Evolutionary conservation across 805 yeast genomes (phyloP).

Genomic region (Yamadazyma olivae): DNA sequence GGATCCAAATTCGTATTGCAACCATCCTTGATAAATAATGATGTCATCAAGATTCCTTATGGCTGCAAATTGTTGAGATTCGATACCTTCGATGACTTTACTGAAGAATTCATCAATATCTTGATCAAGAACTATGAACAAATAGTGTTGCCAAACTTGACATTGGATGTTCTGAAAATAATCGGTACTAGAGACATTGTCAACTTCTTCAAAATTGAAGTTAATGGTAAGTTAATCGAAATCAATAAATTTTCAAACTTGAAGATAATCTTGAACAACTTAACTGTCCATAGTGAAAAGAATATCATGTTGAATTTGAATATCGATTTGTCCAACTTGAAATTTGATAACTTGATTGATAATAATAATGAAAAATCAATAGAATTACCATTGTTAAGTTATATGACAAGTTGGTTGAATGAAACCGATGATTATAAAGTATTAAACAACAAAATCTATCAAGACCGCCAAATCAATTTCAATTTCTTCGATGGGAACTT

Average conservation of each 20-base stretch:
- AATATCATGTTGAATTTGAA: constrained; percentile 11
- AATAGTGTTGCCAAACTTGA: constrained; percentile 20
- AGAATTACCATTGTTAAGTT: constrained; percentile 14
- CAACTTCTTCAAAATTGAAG: constrained; percentile 18
- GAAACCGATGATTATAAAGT: constrained; percentile 15
- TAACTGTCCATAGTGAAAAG: constrained; percentile 10
- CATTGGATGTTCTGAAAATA: constrained; percentile 17
- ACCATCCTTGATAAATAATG: constrained; percentile 11
- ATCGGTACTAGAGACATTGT: constrained; percentile 15
- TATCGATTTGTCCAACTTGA: constrained; percentile 9
- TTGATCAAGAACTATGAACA: constrained; percentile 15
- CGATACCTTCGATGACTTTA: constrained; percentile 16
- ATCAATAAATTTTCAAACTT: constrained; percentile 12
- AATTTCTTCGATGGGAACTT: constrained; percentile 9
- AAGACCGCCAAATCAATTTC: constrained; percentile 6
- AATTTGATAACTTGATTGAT: constrained; percentile 9
- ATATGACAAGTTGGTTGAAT: constrained; percentile 13
- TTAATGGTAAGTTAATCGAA: constrained; percentile 19
- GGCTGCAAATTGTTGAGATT: constrained; percentile 19
- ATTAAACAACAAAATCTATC: constrained; percentile 8
- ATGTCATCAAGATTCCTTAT: constrained; percentile 13
- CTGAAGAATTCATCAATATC: constrained; percentile 11
- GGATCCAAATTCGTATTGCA: constrained; percentile 10
- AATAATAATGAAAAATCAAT: constrained; percentile 5
- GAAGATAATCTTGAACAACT: constrained; percentile 9